Evolutionary conservation across 768 basidiomycete genomes (phyloP), one percentile per base, ranked within the genome.

Genomic region (Pleurotus platypus): DNA sequence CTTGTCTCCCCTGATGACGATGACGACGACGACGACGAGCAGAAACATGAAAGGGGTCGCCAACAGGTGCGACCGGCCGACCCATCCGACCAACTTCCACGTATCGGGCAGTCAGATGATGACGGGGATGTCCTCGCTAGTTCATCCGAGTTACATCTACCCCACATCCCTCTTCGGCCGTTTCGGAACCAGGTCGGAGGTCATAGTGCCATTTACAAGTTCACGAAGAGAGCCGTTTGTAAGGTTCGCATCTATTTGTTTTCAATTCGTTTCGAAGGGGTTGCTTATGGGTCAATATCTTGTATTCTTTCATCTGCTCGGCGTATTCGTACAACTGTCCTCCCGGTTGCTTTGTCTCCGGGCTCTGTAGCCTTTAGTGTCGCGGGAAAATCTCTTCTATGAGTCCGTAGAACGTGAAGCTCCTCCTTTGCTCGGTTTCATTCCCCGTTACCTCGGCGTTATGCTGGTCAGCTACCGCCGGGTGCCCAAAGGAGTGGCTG

Each of bases 111-210:
- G 24, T 18, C 51, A 15, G 30, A 30, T 15, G 55, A 27, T 11
- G 38, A 24, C 37, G 27, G 16, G 35, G 39, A 57, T 37, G 67
- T 77, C 60, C 69, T 78, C 49, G 66, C 75, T 55, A 75, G 81
- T 56, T 63, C 78, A 42, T 74, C 82, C 11, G 77, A 86, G 58
- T 85, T 84, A 55, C 79, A 79, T 58, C 73, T 92, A 45, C 91
- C 90, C 1, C 92, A 94, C 58, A 94, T 99, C 48, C 96, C 95
- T 35, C 76, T 99, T 6, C 86, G 90, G 48, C 97, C 97, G 4
- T 99, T 98, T 73, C 86, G 92, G 49, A 97, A 99, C 64, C 95
- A 98, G 73, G 97, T 99, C 27, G 97, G 97, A 42, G 97, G 97
- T 2, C 97, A 99, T 69, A 92, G 85, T 62, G 90, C 93, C 57